These are phyloP conservation scores for Triangularia verruculosa DNA, from an alignment of 2,329 filamentous ascomycete species.

Conservation along the genomic window DNA sequence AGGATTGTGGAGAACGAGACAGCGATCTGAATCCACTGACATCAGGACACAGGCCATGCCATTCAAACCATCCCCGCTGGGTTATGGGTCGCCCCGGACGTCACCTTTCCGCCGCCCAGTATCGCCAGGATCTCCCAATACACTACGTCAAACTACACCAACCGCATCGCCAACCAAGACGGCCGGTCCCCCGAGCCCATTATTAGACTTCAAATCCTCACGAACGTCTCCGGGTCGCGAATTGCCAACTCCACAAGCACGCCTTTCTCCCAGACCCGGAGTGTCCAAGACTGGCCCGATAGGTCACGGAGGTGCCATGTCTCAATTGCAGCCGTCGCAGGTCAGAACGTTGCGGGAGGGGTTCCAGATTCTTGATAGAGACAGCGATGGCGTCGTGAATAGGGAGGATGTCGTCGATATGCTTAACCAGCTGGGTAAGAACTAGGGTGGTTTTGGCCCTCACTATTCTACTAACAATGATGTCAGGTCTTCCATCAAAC, in stretches of 20 bases:
- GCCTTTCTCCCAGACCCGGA: slow-evolving; percentile 11
- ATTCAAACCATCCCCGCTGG: slow-evolving; percentile 70
- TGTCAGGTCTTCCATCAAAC: slow-evolving; percentile 67
- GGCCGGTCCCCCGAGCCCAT: slow-evolving; percentile 40
- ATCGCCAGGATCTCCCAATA: slow-evolving; percentile 63
- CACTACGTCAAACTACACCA: slow-evolving; percentile 63
- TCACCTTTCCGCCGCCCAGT: slow-evolving; percentile 63
- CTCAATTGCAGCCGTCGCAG: slow-evolving; percentile 75
- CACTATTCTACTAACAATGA: slow-evolving; percentile 9
- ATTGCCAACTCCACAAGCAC: slow-evolving; percentile 11
- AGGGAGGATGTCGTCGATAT: slow-evolving; percentile 84
- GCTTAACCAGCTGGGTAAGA: slow-evolving; percentile 74
- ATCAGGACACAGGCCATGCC: slow-evolving; percentile 45
- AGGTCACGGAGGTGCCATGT: slow-evolving; percentile 51
- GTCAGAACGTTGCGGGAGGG: slow-evolving; percentile 85
- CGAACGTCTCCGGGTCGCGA: slow-evolving; percentile 25
- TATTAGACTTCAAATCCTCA: slow-evolving; percentile 40
- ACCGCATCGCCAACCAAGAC: slow-evolving; percentile 57
- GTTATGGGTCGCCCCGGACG: slow-evolving; percentile 66
- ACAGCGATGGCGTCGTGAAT: slow-evolving; percentile 80
- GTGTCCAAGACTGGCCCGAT: slow-evolving; percentile 7
- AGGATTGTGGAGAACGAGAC: not conserved
- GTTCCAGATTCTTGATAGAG: slow-evolving; percentile 88
- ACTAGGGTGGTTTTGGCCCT: not conserved
- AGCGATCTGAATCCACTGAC: not conserved